Evolutionary conservation across 176 grass and related monocot species (phyloP).

Genomic region (Saccharum spontaneum): DNA sequence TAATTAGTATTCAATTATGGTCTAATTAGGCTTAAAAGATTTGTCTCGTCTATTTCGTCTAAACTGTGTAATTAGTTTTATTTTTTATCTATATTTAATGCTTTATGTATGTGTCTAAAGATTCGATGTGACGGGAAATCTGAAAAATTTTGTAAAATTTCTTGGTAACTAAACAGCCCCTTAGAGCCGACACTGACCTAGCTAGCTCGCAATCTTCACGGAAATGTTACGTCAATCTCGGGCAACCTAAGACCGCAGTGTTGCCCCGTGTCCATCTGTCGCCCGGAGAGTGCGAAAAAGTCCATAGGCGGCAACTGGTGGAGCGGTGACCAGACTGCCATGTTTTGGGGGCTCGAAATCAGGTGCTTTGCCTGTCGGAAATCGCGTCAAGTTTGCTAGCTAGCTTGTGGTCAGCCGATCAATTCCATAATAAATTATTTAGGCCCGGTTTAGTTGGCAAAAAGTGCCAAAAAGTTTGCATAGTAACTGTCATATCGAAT

Average conservation of each 20-base stretch:
- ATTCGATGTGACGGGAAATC: no score
- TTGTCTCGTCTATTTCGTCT: no score
- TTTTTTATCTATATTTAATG: no score
- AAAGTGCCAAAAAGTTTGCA: no score
- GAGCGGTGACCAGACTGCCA: constrained; percentile 6
- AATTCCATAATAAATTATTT: not conserved
- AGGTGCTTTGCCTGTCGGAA: constrained; percentile 39
- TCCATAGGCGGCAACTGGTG: not conserved
- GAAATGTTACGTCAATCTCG: constrained; percentile 40
- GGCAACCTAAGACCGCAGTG: constrained; percentile 19
- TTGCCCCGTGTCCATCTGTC: not conserved
- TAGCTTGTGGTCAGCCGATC: not conserved
- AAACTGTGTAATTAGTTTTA: no score
- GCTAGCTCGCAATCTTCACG: not conserved
- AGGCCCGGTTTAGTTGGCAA: no score
- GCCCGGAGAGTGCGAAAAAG: not conserved
- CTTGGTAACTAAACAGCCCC: no score
- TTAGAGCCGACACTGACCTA: constrained; percentile 8
- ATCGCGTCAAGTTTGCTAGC: constrained; percentile 9
- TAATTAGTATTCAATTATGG: no score
- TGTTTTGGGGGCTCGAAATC: constrained; percentile 42
- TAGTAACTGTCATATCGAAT: no score
- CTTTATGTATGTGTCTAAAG: no score
- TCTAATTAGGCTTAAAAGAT: no score
- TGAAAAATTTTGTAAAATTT: no score